Base-by-base conservation (phyloP, 306 rosid species). In the Glycine latifolia region DNA sequence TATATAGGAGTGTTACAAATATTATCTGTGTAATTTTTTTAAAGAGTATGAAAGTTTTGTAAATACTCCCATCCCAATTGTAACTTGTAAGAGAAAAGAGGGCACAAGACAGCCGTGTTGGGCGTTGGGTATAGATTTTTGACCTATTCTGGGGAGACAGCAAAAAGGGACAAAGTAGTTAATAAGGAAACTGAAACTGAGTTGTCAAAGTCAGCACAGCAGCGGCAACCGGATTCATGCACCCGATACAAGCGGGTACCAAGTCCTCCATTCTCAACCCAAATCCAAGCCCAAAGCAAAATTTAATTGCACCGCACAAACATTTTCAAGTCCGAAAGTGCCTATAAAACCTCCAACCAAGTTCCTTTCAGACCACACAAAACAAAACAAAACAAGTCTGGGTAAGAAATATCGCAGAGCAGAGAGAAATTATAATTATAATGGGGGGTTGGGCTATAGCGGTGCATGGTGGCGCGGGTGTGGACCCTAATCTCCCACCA, bases 381-480 rank as follows among this genome's bases (percentile, higher is more conserved):
- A n/a, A 48, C 3, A 52, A 0, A 62, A 5, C 6, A 20, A 20
- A 20, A 20, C 20, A 20, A 20, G 20, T 20, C 31, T 26, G 1
- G 31, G 31, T 0, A 26, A 26, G 31, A 26, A 26, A 26, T 26
- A 43, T 43, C 47, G 48, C 7, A 56, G 6, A 77, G 68, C 31
- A 26, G 31, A 26, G 31, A 12, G 7, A 73, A 12, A 2, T 4
- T 41, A 26, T 26, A 26, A 77, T 10, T 11, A 37, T 26, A 26
- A 26, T 88, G 94, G 96, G 85, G 1, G 88, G 91, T 16, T 95
- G 99, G 99, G 99, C 98, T 43, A 92, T 95, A 1, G 97, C 97
- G 1, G 94, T 95, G 77, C 99, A 95, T 78, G 99, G 99, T 7
- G 99, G 99, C 63, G 99, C 99, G n/a, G 99, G 99, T 14, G 97